A percentile compares a stretch with the other conserved stretches of the same genome.
Conservation (phyloP, 2,329 filamentous ascomycete genomes). For the Colletotrichum sp. region DNA sequence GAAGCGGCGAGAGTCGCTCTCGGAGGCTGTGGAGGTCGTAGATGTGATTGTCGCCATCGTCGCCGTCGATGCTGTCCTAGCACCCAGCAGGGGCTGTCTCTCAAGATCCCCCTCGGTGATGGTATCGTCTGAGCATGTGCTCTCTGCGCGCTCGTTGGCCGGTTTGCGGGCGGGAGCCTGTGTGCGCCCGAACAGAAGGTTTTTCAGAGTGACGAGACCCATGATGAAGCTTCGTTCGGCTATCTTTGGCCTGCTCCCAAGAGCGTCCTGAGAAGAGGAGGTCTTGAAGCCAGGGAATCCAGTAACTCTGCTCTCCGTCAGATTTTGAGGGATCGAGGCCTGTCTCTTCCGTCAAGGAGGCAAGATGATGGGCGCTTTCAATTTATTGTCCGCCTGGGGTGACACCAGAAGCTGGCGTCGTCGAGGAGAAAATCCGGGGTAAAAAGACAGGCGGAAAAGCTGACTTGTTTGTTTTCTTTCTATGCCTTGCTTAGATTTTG, state of each 20-base stretch:
- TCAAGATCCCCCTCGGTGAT: constrained; percentile 20
- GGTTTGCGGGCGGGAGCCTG: not conserved
- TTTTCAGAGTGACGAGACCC: constrained; percentile 24
- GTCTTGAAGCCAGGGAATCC: not conserved
- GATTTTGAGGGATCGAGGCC: not conserved
- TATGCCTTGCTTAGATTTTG: not conserved
- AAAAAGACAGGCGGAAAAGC: not conserved
- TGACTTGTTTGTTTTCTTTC: constrained; percentile 5
- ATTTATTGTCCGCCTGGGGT: not conserved
- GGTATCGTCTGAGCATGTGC: constrained; percentile 23
- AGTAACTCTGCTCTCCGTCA: not conserved
- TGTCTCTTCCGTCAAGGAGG: not conserved
- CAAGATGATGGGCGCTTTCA: not conserved
- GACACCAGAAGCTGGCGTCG: not conserved
- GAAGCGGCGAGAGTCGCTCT: constrained; percentile 11
- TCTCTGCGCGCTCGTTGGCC: not conserved
- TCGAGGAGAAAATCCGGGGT: not conserved
- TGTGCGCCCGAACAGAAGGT: constrained; percentile 18
- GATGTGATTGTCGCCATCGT: constrained; percentile 6
- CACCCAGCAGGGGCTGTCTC: constrained; percentile 19
- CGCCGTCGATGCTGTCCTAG: not conserved
- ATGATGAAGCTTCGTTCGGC: not conserved
- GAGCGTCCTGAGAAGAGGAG: not conserved
- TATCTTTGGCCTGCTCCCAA: not conserved
- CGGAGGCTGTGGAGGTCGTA: not conserved